These are phyloP conservation scores for Nemania abortiva DNA, from an alignment of 2,329 filamentous ascomycete genomes.

Conservation along the genomic window DNA sequence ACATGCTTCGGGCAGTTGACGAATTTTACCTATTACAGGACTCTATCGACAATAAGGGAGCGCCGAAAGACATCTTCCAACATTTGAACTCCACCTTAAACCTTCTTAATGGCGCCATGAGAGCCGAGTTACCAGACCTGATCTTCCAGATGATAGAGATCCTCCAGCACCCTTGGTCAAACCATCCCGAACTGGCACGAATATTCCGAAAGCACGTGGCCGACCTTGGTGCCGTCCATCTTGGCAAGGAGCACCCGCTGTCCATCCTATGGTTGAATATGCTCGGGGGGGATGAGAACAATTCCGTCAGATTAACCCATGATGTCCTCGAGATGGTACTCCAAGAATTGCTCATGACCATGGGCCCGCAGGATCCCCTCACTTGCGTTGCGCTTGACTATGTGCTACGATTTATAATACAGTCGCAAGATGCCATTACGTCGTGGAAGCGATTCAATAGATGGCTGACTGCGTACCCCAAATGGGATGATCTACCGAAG, in stretches of 20 bases:
- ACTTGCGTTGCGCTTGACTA: conserved; percentile 40
- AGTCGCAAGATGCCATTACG: conserved; percentile 31
- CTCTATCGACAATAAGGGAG: conserved; percentile 35
- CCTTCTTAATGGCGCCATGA: conserved; percentile 37
- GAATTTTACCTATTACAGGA: conserved; percentile 42
- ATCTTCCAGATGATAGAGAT: conserved; percentile 43
- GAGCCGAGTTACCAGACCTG: conserved; percentile 41
- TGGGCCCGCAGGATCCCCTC: conserved; percentile 39
- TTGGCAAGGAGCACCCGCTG: conserved; percentile 42
- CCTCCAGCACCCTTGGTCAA: conserved; percentile 42
- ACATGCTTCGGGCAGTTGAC: conserved; percentile 41
- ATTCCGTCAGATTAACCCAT: conserved; percentile 25
- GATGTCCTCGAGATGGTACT: conserved; percentile 40
- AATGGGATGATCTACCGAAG: conserved; percentile 31
- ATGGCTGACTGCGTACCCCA: conserved; percentile 34
- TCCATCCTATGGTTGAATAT: conserved; percentile 41
- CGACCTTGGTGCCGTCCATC: conserved; percentile 40
- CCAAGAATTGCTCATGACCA: conserved; percentile 35
- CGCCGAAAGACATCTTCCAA: conserved; percentile 38
- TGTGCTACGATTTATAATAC: conserved; percentile 37
- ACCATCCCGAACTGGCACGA: conserved; percentile 35
- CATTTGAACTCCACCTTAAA: conserved; percentile 42
- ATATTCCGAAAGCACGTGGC: conserved; percentile 43
- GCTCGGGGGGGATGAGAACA: conserved; percentile 20
- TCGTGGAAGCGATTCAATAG: conserved; percentile 34